These are phyloP conservation scores for Cladosporium oxysporum DNA, from an alignment of 2,329 filamentous ascomycete genomes.

Conservation along the genomic window DNA sequence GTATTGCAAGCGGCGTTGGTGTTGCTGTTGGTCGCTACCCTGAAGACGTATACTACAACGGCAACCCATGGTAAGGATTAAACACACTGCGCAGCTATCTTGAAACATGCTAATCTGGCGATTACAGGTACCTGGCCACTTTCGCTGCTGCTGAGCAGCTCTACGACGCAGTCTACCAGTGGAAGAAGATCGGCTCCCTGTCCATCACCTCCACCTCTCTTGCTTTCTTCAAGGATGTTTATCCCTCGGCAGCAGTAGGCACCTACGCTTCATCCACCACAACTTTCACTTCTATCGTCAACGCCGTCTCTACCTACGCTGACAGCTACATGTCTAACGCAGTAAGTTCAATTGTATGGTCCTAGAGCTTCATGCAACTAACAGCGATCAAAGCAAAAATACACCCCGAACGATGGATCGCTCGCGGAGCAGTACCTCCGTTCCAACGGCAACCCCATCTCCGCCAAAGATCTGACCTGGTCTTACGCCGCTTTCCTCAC, in stretches of 20 bases:
- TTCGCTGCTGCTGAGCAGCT: slow-evolving; percentile 78
- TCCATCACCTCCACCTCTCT: slow-evolving; percentile 66
- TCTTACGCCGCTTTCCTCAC: slow-evolving; percentile 72
- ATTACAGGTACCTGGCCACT: slow-evolving; percentile 61
- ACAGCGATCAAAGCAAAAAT: slow-evolving; percentile 34
- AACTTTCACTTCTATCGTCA: slow-evolving; percentile 50
- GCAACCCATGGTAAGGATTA: slow-evolving; percentile 67
- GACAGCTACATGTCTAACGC: slow-evolving; percentile 53
- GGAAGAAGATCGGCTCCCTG: slow-evolving; percentile 64
- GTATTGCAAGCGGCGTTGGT: slow-evolving; percentile 60
- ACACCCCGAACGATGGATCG: slow-evolving; percentile 61
- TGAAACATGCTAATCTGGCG: not conserved
- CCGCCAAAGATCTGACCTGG: slow-evolving; percentile 70
- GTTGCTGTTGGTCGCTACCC: slow-evolving; percentile 48
- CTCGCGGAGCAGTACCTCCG: slow-evolving; percentile 68
- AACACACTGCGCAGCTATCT: not conserved
- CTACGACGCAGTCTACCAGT: slow-evolving; percentile 73
- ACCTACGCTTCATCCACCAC: slow-evolving; percentile 58
- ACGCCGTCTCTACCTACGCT: slow-evolving; percentile 64
- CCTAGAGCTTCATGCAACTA: not conserved
- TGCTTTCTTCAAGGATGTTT: slow-evolving; percentile 69
- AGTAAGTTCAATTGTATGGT: slow-evolving; percentile 2
- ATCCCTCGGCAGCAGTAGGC: slow-evolving; percentile 59
- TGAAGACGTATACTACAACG: slow-evolving; percentile 70
- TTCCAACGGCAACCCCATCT: slow-evolving; percentile 52